A percentile compares a stretch with the other conserved stretches of the same genome.
These are phyloP conservation scores for Scopulariopsis brevicaulis DNA, from an alignment of 2,329 filamentous ascomycete species.

Conservation along the genomic window DNA sequence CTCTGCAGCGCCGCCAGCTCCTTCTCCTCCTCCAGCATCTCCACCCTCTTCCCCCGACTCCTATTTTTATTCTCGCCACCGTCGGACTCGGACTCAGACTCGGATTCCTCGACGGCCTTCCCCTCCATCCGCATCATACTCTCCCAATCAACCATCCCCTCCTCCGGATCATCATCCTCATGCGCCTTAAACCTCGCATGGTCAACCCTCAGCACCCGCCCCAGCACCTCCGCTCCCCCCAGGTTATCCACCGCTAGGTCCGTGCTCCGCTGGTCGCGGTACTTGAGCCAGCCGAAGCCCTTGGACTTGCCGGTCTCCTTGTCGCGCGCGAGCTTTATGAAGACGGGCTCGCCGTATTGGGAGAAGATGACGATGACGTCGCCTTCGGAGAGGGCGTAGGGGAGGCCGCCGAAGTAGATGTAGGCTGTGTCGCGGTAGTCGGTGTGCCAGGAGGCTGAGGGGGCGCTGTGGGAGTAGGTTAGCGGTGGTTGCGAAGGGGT, in stretches of 20 bases:
- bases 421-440: constrained; percentile 98
- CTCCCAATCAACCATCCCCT: constrained; percentile 46
- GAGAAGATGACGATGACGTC: constrained; percentile 95
- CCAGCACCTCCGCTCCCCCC: constrained; percentile 72
- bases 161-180: constrained; percentile 61
- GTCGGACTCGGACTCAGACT: constrained; percentile 29
- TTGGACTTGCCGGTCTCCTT: constrained; percentile 92
- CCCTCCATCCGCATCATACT: constrained; percentile 44
- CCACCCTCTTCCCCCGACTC: constrained; percentile 63
- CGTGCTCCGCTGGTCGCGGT: constrained; percentile 93
- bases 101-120: constrained; percentile 30
- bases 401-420: constrained; percentile 88
- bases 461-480: constrained; percentile 42
- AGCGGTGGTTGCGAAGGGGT: constrained; percentile 10
- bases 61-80: constrained; percentile 21
- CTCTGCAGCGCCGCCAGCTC: constrained; percentile 66
- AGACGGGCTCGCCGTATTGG: constrained; percentile 90
- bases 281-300: constrained; percentile 94
- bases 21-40: constrained; percentile 67
- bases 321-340: constrained; percentile 84
- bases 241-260: constrained; percentile 95
- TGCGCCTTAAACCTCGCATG: constrained; percentile 84
- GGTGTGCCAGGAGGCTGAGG: constrained; percentile 88
- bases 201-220: constrained; percentile 74
- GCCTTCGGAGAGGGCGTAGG: constrained; percentile 87